A percentile compares a stretch with the other conserved stretches of the same genome.
These are phyloP conservation scores for Saccharomyces hybrid DNA, from an alignment of 1,139 yeast species.

Conservation along the genomic window DNA sequence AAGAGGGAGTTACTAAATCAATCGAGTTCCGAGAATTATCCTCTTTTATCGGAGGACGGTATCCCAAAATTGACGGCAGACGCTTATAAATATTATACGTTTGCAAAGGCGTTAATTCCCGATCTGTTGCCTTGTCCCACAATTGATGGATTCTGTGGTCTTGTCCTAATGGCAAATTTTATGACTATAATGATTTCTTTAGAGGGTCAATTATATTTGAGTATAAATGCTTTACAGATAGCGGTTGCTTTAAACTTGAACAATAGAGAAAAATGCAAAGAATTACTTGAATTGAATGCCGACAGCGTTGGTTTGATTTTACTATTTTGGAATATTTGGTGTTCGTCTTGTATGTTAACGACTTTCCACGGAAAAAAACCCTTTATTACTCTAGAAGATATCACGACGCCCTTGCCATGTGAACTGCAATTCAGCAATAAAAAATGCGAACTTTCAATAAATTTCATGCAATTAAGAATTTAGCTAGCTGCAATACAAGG, in stretches of 20 bases:
- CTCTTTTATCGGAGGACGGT: neutral
- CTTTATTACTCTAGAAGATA: slow-evolving; percentile 1
- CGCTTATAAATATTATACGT: neutral
- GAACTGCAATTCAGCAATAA: neutral
- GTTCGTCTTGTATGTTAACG: slow-evolving; percentile 6
- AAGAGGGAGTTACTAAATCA: slow-evolving; percentile 3
- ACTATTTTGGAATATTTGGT: slow-evolving; percentile 8
- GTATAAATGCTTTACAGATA: slow-evolving; percentile 4
- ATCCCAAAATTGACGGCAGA: neutral
- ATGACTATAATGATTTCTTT: slow-evolving; percentile 6
- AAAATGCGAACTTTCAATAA: neutral
- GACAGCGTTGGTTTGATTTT: slow-evolving; percentile 2
- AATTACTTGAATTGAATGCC: neutral
- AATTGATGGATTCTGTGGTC: slow-evolving; percentile 5
- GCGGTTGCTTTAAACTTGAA: slow-evolving; percentile 4
- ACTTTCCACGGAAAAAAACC: slow-evolving; percentile 4
- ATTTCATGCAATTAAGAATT: neutral
- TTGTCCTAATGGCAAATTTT: slow-evolving; percentile 6
- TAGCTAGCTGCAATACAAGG: neutral
- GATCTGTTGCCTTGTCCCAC: neutral
- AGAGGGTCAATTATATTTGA: slow-evolving; percentile 5
- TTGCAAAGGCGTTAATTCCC: neutral
- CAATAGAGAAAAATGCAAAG: neutral
- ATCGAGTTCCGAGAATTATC: neutral
- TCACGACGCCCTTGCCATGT: neutral